Evolutionary conservation across 371 early-diverging fungal species (phyloP).

Genomic region (Zancudomyces culisetae): DNA sequence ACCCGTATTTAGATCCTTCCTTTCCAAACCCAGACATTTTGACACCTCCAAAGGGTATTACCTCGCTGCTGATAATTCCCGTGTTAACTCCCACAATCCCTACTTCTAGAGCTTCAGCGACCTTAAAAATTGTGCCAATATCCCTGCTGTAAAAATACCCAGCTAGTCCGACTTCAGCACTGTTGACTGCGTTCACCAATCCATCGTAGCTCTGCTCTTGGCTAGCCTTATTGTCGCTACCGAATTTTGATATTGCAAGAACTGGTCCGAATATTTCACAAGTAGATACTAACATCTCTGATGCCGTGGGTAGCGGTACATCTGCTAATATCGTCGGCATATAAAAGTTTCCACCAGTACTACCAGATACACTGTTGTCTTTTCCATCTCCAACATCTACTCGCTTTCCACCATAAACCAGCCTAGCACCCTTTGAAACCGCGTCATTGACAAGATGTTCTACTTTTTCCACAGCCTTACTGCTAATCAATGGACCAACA

Average conservation of each 20-base stretch:
- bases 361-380: neutral
- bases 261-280: constrained; percentile 74
- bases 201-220: too few relatives aligned
- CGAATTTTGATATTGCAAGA: constrained; percentile 43
- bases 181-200: constrained; percentile 52
- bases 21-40: constrained; percentile 67
- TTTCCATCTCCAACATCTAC: neutral
- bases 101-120: constrained; percentile 57
- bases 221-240: too few relatives aligned
- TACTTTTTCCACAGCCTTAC: constrained; percentile 45
- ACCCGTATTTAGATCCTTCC: constrained; percentile 52
- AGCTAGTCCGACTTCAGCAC: constrained; percentile 53
- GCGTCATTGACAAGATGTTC: constrained; percentile 49
- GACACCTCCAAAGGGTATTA: constrained; percentile 64
- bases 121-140: constrained; percentile 50
- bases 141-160: constrained; percentile 66
- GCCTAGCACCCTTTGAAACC: constrained; percentile 38
- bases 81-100: constrained; percentile 89
- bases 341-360: constrained; percentile 41
- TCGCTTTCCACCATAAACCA: constrained; percentile 35
- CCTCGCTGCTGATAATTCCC: constrained; percentile 37
- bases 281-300: constrained; percentile 33
- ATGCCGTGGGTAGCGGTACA: constrained; percentile 26
- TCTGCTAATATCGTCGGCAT: constrained; percentile 48
- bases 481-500: constrained; percentile 65